phyloP scores from a whole-genome alignment of 495 filamentous ascomycete genomes.

The Tuber magnatum region DNA sequence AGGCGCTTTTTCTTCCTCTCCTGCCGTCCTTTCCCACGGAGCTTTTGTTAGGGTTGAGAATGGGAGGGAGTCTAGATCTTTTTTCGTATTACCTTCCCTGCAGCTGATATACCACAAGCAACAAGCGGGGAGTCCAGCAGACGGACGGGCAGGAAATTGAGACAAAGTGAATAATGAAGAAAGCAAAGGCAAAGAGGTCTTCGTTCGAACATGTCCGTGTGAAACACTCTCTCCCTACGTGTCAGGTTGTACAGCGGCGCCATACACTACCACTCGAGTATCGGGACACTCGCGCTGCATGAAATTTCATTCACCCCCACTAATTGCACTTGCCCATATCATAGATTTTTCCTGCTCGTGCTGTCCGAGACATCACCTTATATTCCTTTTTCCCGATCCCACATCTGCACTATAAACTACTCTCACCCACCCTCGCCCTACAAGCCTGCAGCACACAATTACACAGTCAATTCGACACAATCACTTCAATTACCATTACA shows the following conservation, averaged over 20 bases:
- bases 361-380: background rate
- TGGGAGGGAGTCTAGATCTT: background rate
- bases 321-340: background rate
- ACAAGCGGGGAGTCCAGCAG: background rate
- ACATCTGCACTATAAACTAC: background rate
- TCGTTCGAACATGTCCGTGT: background rate
- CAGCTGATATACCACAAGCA: background rate
- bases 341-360: background rate
- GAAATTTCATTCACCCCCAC: background rate
- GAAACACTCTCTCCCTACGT: background rate
- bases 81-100: background rate
- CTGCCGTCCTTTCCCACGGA: background rate
- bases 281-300: background rate
- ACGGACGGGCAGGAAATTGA: background rate
- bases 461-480: background rate
- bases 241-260: background rate
- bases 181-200: background rate
- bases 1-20: background rate
- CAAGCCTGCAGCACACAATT: background rate
- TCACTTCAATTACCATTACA: background rate
- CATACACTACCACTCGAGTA: background rate
- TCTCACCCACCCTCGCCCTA: background rate
- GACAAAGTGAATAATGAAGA: background rate
- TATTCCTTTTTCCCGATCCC: background rate
- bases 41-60: background rate